Percentiles rank a stretch among this genome's conserved stretches.
Conservation (phyloP, 2,329 filamentous ascomycete species). For the Sporothrix sp. region DNA sequence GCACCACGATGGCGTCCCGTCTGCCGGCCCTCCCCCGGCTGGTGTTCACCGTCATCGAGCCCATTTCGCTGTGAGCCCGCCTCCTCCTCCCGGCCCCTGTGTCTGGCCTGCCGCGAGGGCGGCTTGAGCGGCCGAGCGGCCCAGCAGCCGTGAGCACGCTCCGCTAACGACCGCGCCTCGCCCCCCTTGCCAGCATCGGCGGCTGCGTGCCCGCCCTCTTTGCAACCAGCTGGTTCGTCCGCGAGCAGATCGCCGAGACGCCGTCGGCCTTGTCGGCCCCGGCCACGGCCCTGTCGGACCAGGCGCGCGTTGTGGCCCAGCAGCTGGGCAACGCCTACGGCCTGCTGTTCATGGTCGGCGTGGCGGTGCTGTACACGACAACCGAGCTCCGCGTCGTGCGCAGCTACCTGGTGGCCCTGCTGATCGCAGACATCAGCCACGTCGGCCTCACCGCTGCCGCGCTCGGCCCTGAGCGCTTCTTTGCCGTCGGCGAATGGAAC, state of each 20-base stretch:
- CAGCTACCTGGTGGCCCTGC: slow-evolving; percentile 56
- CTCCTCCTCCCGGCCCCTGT: no score
- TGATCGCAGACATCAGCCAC: slow-evolving; percentile 58
- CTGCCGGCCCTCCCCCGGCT: slow-evolving; percentile 55
- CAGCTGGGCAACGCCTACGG: slow-evolving; percentile 64
- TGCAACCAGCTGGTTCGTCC: slow-evolving; percentile 52
- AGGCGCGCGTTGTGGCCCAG: slow-evolving; percentile 48
- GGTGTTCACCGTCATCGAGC: slow-evolving; percentile 59
- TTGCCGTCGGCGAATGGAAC: slow-evolving; percentile 54
- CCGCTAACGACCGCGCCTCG: not conserved
- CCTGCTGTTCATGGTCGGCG: slow-evolving; percentile 52
- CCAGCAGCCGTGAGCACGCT: no score
- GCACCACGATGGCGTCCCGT: slow-evolving; percentile 44
- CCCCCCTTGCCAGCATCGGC: slow-evolving; percentile 37
- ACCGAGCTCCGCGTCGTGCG: slow-evolving; percentile 55
- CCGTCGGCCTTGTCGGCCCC: slow-evolving; percentile 25
- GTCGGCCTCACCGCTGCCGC: slow-evolving; percentile 50
- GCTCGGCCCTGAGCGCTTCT: slow-evolving; percentile 45
- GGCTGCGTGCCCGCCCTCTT: slow-evolving; percentile 49
- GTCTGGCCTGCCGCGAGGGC: no score
- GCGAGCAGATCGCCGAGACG: slow-evolving; percentile 45
- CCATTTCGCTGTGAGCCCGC: slow-evolving; percentile 57
- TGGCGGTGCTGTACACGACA: slow-evolving; percentile 54
- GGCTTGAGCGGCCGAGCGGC: no score
- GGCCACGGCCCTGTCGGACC: slow-evolving; percentile 27